These are phyloP conservation scores for Trifolium pratense DNA, from an alignment of 306 rosid species.

Conservation along the genomic window DNA sequence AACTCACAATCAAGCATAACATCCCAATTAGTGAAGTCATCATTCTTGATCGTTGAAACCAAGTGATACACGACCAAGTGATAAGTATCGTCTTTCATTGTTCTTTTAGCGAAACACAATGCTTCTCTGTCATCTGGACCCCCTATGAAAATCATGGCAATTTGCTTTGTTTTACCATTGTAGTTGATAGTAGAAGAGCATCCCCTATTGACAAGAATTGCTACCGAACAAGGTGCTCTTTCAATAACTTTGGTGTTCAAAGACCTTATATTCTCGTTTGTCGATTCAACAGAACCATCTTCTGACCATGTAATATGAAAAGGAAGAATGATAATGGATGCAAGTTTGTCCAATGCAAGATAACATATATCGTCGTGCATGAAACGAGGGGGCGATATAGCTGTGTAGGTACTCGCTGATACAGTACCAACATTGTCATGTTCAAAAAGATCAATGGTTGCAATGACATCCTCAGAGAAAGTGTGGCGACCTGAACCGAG, in stretches of 20 bases:
- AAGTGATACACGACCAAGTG: slow-evolving; percentile 11
- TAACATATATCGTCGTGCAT: slow-evolving; percentile 23
- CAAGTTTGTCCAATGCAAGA: slow-evolving; percentile 27
- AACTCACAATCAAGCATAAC: slow-evolving; percentile 9
- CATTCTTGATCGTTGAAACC: not conserved
- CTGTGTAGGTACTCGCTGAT: not conserved
- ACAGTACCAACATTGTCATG: not conserved
- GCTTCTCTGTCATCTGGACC: slow-evolving; percentile 28
- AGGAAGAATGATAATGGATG: slow-evolving; percentile 16
- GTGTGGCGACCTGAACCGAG: not conserved
- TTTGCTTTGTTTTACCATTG: not conserved
- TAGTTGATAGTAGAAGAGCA: not conserved
- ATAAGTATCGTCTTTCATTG: not conserved
- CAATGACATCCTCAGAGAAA: not conserved
- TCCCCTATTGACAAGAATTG: slow-evolving; percentile 10
- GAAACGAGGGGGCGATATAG: not conserved
- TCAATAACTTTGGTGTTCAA: slow-evolving; percentile 5
- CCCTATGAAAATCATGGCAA: slow-evolving; percentile 13
- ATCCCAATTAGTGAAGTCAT: not conserved
- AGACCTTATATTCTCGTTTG: not conserved
- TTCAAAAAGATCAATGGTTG: slow-evolving; percentile 21
- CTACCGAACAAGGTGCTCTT: slow-evolving; percentile 17
- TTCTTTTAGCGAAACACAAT: slow-evolving; percentile 11
- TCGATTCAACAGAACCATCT: slow-evolving; percentile 1
- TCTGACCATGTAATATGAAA: not conserved